These are phyloP conservation scores for Novakomyces olei DNA, from an alignment of 805 yeast species.

Conservation along the genomic window DNA sequence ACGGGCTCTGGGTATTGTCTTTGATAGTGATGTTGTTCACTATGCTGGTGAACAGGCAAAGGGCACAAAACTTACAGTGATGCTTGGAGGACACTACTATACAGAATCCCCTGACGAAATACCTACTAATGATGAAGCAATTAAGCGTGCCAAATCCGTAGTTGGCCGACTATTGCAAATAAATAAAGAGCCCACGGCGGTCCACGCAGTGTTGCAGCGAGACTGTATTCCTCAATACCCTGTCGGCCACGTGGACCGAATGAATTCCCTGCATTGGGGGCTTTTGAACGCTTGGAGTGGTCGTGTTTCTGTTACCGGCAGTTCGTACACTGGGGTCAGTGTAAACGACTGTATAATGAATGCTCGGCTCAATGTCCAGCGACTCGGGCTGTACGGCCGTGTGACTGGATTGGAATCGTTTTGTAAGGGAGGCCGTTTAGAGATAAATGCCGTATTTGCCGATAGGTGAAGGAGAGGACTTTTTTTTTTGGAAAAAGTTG, in stretches of 20 bases:
- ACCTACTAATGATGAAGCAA: conserved; percentile 11
- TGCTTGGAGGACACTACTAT: conserved; percentile 71
- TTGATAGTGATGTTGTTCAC: conserved; percentile 44
- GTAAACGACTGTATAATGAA: conserved; percentile 2
- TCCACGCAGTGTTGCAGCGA: conserved; percentile 23
- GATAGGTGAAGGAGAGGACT: no score
- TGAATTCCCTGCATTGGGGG: conserved; percentile 4
- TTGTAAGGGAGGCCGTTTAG: no score
- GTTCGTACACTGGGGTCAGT: conserved; percentile 2
- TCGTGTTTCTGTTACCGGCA: conserved; percentile 1
- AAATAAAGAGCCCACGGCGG: conserved; percentile 12
- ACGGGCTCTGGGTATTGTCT: conserved; percentile 61
- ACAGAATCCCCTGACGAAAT: conserved; percentile 10
- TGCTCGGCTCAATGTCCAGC: no score
- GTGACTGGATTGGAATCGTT: no score
- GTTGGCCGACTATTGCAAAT: conserved; percentile 21
- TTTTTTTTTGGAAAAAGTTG: no score
- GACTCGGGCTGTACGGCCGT: no score
- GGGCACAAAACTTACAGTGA: conserved; percentile 58
- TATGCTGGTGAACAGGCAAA: conserved; percentile 11
- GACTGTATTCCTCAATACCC: conserved; percentile 57
- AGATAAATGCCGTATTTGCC: no score
- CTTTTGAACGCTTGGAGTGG: not conserved
- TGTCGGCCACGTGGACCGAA: conserved; percentile 9
- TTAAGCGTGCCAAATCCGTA: conserved; percentile 17